These are phyloP conservation scores for Botryococcus braunii DNA, from an alignment of 163 green algal genomes.

Conservation along the genomic window DNA sequence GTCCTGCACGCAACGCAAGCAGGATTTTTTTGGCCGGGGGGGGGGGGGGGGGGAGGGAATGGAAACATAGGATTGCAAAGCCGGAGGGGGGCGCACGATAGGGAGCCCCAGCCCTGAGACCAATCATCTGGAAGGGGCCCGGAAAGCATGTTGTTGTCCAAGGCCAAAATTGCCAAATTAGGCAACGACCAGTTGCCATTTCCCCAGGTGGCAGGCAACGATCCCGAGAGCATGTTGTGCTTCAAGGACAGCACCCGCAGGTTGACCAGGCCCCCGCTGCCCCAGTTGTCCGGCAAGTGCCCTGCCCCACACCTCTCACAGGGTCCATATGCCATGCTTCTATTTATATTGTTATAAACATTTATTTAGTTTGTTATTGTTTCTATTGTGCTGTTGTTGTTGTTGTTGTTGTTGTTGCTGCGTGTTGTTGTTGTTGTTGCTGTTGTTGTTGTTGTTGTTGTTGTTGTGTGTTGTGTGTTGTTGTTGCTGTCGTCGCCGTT, in stretches of 20 bases:
- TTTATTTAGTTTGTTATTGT: background rate
- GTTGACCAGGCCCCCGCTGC: background rate
- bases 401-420: too few species aligned
- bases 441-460: too few species aligned
- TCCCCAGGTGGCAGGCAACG: conserved; percentile 5
- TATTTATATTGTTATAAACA: background rate
- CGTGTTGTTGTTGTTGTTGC: too few species aligned
- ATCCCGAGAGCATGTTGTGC: background rate
- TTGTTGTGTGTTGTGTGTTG: too few species aligned
- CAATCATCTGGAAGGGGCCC: background rate
- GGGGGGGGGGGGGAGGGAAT: too few species aligned
- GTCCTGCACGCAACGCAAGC: too few species aligned
- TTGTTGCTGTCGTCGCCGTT: too few species aligned
- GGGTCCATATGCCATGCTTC: background rate
- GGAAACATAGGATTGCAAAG: too few species aligned
- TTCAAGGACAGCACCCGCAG: conserved; percentile 4
- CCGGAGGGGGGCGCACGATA: conserved; percentile 8
- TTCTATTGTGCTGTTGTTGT: background rate
- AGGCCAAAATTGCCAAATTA: conserved; percentile 1
- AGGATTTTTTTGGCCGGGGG: too few species aligned
- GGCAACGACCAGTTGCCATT: background rate
- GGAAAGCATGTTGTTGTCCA: conserved; percentile 5
- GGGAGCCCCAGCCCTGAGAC: background rate
- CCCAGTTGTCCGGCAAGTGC: background rate
- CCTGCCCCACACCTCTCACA: background rate